Evolutionary conservation across 306 rosid genomes (phyloP).

Genomic region (Sphenostylis stenocarpa): DNA sequence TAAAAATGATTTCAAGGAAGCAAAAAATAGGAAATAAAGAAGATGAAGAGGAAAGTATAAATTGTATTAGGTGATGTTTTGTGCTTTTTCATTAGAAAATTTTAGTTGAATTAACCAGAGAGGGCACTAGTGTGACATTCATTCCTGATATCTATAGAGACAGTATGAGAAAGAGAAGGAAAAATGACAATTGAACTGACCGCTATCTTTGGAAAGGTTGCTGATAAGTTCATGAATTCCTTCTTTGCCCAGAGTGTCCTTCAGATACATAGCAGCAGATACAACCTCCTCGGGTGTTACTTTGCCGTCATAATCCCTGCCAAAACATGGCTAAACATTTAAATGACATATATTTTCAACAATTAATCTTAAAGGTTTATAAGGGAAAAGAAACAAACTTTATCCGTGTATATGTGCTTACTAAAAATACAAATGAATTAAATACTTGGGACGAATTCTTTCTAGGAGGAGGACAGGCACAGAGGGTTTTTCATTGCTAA

Average conservation of each 20-base stretch:
- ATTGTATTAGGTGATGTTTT: constrained; percentile 4
- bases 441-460: background rate
- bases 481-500: background rate
- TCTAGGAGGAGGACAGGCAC: background rate
- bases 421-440: background rate
- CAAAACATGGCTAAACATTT: constrained; percentile 25
- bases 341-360: background rate
- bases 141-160: constrained; percentile 7
- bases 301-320: constrained; percentile 89
- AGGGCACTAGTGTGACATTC: constrained; percentile 1
- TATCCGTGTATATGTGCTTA: background rate
- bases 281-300: constrained; percentile 89
- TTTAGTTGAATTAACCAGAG: background rate
- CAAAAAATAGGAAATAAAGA: background rate
- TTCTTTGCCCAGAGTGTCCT: constrained; percentile 78
- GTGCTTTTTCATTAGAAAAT: constrained; percentile 5
- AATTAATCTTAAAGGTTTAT: background rate
- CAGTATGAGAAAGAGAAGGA: background rate
- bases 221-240: constrained; percentile 77
- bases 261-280: constrained; percentile 72
- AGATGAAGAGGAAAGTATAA: background rate
- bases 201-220: constrained; percentile 75
- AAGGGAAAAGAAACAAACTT: background rate
- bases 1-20: background rate
- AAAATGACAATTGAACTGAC: constrained; percentile 37